phyloP scores from a whole-genome alignment of 2,329 filamentous ascomycete genomes.

The Cordyceps farinosa region DNA sequence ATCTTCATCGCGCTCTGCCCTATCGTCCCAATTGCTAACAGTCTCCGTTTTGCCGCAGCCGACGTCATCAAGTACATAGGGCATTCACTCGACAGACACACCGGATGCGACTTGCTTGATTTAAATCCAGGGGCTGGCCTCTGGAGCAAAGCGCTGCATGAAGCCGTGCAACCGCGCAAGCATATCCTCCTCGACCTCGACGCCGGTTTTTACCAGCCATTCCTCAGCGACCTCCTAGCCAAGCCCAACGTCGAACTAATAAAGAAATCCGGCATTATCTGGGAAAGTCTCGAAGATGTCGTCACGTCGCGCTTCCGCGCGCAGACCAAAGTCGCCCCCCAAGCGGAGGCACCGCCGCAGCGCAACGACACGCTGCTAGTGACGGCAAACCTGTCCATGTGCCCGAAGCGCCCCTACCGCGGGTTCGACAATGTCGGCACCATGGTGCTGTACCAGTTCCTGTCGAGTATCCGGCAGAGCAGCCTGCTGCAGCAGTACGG shows the following conservation, averaged over 20 bases:
- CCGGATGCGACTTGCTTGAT: slow-evolving; percentile 81
- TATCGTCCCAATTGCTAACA: background rate
- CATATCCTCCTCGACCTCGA: slow-evolving; percentile 82
- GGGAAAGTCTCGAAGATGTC: slow-evolving; percentile 54
- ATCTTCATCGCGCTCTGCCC: background rate
- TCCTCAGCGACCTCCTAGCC: slow-evolving; percentile 56
- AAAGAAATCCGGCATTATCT: slow-evolving; percentile 55
- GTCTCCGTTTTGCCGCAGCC: slow-evolving; percentile 41
- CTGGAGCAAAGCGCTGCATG: slow-evolving; percentile 74
- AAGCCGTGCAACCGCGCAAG: slow-evolving; percentile 69
- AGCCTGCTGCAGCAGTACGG: slow-evolving; percentile 71
- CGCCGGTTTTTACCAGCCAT: slow-evolving; percentile 51
- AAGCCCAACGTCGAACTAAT: slow-evolving; percentile 48
- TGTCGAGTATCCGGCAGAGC: slow-evolving; percentile 54
- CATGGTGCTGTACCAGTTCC: slow-evolving; percentile 60
- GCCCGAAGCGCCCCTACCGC: slow-evolving; percentile 47
- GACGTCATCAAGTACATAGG: slow-evolving; percentile 68
- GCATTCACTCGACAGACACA: slow-evolving; percentile 63
- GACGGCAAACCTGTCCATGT: slow-evolving; percentile 61
- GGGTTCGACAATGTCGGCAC: slow-evolving; percentile 54
- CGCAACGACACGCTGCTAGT: slow-evolving; percentile 73
- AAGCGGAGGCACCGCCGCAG: slow-evolving; percentile 38
- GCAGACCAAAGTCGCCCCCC: slow-evolving; percentile 41
- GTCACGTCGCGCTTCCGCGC: slow-evolving; percentile 50
- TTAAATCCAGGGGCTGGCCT: slow-evolving; percentile 76